Evolutionary conservation across 805 yeast species (phyloP).

Genomic region (Hanseniaspora jakobsenii): DNA sequence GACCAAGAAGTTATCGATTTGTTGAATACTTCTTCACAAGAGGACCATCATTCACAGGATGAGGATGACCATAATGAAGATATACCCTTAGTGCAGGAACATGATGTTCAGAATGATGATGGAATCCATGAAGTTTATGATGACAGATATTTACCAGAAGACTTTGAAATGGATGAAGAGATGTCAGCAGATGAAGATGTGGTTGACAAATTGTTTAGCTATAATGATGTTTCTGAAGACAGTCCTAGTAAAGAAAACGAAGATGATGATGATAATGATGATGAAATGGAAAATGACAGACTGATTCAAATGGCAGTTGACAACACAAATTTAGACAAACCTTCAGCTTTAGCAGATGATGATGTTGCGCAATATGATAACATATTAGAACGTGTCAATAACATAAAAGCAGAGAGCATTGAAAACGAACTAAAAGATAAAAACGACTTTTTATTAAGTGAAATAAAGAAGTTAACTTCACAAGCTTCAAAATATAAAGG

Average conservation of each 20-base stretch:
- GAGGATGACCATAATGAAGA: conserved; percentile 1
- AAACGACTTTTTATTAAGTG: conserved; percentile 1
- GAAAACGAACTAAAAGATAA: conserved; percentile 4
- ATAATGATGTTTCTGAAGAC: not conserved
- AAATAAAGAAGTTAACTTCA: conserved; percentile 1
- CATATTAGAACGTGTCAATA: conserved; percentile 3
- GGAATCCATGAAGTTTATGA: not conserved
- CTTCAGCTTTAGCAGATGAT: no score
- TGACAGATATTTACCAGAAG: not conserved
- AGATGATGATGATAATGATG: not conserved
- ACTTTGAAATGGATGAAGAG: not conserved
- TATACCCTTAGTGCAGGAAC: no score
- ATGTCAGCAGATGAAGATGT: not conserved
- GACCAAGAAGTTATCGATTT: no score
- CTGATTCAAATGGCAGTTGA: not conserved
- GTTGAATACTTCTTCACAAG: no score
- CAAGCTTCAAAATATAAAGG: conserved; percentile 9
- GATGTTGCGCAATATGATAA: conserved; percentile 10
- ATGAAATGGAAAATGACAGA: not conserved
- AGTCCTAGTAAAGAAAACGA: not conserved
- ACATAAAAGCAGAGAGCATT: not conserved
- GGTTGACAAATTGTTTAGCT: not conserved
- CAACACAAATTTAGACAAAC: not conserved
- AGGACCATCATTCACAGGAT: no score
- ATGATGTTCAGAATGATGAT: not conserved